Evolutionary conservation across 2,329 filamentous ascomycete genomes (phyloP).

Genomic region (Alternaria angustiovoidea): DNA sequence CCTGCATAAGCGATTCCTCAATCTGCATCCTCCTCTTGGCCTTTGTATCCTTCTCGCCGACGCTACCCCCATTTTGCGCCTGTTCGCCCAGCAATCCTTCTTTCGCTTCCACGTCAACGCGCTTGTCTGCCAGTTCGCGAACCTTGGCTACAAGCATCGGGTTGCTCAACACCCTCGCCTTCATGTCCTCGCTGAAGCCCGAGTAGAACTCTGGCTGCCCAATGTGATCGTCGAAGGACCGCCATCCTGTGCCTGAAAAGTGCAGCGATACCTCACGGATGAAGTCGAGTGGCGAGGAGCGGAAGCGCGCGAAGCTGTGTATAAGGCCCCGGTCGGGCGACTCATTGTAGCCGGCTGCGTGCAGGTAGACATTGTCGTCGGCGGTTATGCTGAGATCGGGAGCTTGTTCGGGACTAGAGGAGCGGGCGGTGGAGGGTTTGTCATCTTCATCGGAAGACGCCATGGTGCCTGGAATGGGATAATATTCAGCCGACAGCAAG

Average conservation of each 20-base stretch:
- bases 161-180: conserved; percentile 75
- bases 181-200: conserved; percentile 93
- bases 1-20: conserved; percentile 75
- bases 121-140: conserved; percentile 75
- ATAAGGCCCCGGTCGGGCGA: conserved; percentile 72
- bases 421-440: conserved; percentile 15
- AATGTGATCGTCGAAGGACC: conserved; percentile 88
- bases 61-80: conserved; percentile 48
- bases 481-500: not conserved
- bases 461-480: conserved; percentile 18
- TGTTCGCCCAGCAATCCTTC: conserved; percentile 70
- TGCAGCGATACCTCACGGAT: conserved; percentile 92
- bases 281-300: conserved; percentile 76
- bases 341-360: conserved; percentile 54
- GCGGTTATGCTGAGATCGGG: conserved; percentile 58
- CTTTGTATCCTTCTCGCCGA: conserved; percentile 62
- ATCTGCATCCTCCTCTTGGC: conserved; percentile 74
- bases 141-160: conserved; percentile 79
- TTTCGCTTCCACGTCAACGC: conserved; percentile 77
- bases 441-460: conserved; percentile 25
- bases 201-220: conserved; percentile 93
- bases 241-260: conserved; percentile 93
- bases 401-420: conserved; percentile 39
- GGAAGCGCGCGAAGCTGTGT: conserved; percentile 86
- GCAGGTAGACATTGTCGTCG: conserved; percentile 55